phyloP scores from a whole-genome alignment of 441 rosid genomes.

The Populus hybrid region DNA sequence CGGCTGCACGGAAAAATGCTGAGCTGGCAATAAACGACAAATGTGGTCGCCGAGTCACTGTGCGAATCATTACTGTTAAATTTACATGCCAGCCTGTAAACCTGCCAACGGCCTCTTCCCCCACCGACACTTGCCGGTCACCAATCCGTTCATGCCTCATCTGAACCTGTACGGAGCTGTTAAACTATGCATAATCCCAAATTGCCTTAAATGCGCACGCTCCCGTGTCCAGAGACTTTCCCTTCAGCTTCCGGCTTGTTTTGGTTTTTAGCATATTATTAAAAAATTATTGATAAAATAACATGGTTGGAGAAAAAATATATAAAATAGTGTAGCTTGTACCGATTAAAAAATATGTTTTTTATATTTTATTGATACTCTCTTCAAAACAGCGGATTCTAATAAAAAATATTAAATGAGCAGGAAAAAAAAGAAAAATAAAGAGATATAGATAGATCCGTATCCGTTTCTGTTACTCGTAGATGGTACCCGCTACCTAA shows the following conservation, averaged over 20 bases:
- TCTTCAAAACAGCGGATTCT: not conserved
- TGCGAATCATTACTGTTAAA: slow-evolving; percentile 44
- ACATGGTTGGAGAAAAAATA: too few relatives aligned
- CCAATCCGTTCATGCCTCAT: not conserved
- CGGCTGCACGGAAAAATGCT: slow-evolving; percentile 32
- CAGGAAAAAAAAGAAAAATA: too few relatives aligned
- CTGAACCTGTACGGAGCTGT: slow-evolving; percentile 42
- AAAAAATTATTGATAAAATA: too few relatives aligned
- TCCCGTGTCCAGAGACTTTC: slow-evolving; percentile 32
- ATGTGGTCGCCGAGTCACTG: slow-evolving; percentile 67
- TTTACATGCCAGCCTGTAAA: slow-evolving; percentile 57
- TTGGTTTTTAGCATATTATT: too few relatives aligned
- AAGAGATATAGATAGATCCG: slow-evolving; percentile 17
- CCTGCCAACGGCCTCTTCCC: slow-evolving; percentile 41
- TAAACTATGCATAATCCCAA: not conserved
- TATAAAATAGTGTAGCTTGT: too few relatives aligned
- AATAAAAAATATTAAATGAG: too few relatives aligned
- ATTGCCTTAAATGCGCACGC: slow-evolving; percentile 20
- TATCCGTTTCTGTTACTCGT: slow-evolving; percentile 37
- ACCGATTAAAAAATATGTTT: too few relatives aligned
- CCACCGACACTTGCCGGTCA: slow-evolving; percentile 29
- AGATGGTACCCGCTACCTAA: slow-evolving; percentile 38
- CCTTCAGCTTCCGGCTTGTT: not conserved
- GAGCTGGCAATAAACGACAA: slow-evolving; percentile 71
- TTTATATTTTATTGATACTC: too few relatives aligned